Evolutionary conservation across 2,329 filamentous ascomycete genomes (phyloP), one percentile per base, ranked within the genome.

Genomic region (Epichloe brachyelytri): DNA sequence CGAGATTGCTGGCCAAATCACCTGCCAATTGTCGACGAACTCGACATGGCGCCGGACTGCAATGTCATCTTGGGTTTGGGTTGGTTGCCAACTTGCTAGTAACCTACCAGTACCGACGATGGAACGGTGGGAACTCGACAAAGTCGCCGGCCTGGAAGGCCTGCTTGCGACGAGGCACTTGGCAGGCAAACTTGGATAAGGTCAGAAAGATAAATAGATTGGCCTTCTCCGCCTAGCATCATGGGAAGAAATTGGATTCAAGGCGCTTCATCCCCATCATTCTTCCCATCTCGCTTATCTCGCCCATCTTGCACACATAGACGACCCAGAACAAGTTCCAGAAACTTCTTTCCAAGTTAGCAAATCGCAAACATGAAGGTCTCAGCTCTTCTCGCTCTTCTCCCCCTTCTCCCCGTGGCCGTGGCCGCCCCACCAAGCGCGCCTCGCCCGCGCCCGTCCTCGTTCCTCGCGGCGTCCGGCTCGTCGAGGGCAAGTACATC

Each of bases 401-500:
- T 68, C 14, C 62, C 63, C 52, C 50, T 64, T 49, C 56, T 68
- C 14, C 62, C 63, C 53, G 50, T 65, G 43, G 62, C 60, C 46
- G 47, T 66, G 51, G 63, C 63, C 50, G 61, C 60, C 43, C 65
- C 7, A 49, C 60, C 40, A 61, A 59, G 53, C 66, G 66, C 36
- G 55, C 60, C 45, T 56, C 61, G 37, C 66, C 64, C 20, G 66
- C 66, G 20, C 67, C 66, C 37, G 48, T 69, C 26, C 50, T 68
- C 40, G 57, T 61, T 19, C 62, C 66, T 43, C 63, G 64, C 11
- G 62, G 58, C 34, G 60, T 56, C 43, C 52, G 62, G 53, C 52
- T 63, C 49, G 53, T 69, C 37, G 61, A 63, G 46, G 63, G 62
- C 59, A 68, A 64, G 56, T 69, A 63, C 60, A 69, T 69, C 34